Evolutionary conservation across 2,329 filamentous ascomycete species (phyloP).

Genomic region (Talaromyces sp.): DNA sequence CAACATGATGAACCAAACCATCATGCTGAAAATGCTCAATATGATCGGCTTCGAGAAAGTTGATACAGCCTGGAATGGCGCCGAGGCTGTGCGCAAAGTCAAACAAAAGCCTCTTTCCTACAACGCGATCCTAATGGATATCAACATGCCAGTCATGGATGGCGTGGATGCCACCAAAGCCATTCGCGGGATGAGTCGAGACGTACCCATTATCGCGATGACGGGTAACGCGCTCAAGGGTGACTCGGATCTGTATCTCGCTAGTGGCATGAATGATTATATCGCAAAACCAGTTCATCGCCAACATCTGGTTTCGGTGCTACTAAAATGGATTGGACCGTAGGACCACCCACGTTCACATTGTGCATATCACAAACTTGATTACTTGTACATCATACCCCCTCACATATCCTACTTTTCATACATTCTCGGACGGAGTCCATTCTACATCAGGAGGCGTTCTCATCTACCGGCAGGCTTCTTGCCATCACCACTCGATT

Average conservation of each 20-base stretch:
- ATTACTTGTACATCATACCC: background rate
- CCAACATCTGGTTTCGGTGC: slow-evolving; percentile 44
- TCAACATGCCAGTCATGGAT: slow-evolving; percentile 48
- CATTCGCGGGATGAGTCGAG: slow-evolving; percentile 39
- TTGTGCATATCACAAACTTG: background rate
- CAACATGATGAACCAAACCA: slow-evolving; percentile 43
- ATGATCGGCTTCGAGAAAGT: slow-evolving; percentile 43
- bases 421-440: background rate
- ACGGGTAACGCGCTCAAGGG: slow-evolving; percentile 56
- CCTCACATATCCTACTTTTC: background rate
- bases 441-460: background rate
- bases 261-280: slow-evolving; percentile 56
- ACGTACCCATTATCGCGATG: slow-evolving; percentile 53
- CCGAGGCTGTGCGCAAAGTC: slow-evolving; percentile 43
- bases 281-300: slow-evolving; percentile 54
- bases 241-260: slow-evolving; percentile 52
- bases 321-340: slow-evolving; percentile 39
- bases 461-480: background rate
- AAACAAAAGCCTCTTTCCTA: slow-evolving; percentile 43
- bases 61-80: slow-evolving; percentile 44
- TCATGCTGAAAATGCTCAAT: slow-evolving; percentile 38
- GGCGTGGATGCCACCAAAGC: slow-evolving; percentile 44
- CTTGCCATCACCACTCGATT: background rate
- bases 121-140: slow-evolving; percentile 47
- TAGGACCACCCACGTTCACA: slow-evolving; percentile 14